Conservation (phyloP, 352 stramenopile species). For the Phytopythium delawarense region DNA sequence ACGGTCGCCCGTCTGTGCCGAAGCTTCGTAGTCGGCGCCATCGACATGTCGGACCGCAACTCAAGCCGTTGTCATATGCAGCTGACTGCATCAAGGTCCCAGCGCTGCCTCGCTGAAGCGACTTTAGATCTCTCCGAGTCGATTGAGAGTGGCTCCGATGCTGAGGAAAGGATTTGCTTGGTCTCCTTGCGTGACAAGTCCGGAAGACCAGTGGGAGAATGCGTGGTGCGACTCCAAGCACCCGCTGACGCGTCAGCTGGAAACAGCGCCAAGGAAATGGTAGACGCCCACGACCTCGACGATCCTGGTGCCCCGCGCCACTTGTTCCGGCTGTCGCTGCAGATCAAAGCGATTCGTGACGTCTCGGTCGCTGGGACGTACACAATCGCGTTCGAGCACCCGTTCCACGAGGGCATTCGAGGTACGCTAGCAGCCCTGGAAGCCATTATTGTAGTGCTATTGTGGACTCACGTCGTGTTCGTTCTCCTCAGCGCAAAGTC, state of each 20-base stretch:
- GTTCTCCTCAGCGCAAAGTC: slow-evolving; percentile 29
- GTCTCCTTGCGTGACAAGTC: not conserved
- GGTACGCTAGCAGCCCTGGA: slow-evolving; percentile 12
- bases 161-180: not conserved
- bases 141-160: not conserved
- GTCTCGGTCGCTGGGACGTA: slow-evolving; percentile 22
- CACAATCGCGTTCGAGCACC: slow-evolving; percentile 29
- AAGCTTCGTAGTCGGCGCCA: not conserved
- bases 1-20: not conserved
- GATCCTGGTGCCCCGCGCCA: not conserved
- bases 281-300: not conserved
- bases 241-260: not conserved
- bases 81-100: not conserved
- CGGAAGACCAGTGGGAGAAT: not conserved
- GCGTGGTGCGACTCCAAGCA: not conserved
- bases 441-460: not conserved
- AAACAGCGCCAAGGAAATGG: not conserved
- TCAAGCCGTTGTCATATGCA: not conserved
- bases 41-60: not conserved
- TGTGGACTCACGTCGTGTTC: not conserved
- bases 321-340: slow-evolving; percentile 32
- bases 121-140: not conserved
- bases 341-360: slow-evolving; percentile 32
- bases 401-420: slow-evolving; percentile 29
- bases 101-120: not conserved